Evolutionary conservation across 768 basidiomycete genomes (phyloP), one percentile per base, ranked within the genome.

Genomic region (Kwoniella bestiolae): DNA sequence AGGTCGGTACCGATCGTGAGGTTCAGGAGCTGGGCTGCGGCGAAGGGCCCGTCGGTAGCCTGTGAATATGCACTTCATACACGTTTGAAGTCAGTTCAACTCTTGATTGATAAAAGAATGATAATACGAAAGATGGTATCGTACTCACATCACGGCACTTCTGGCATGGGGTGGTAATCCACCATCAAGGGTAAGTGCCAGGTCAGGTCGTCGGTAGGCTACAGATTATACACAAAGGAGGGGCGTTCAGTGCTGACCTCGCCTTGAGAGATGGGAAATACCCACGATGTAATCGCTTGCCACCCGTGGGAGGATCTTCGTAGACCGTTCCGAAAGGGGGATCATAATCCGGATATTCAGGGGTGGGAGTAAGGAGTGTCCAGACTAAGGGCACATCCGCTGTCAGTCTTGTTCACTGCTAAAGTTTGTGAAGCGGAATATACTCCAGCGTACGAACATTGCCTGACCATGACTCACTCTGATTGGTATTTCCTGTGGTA

Each of bases 401-500:
- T 9, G 18, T 18, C 35, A 21, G 11, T 11, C 14, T 23, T n/a
- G n/a, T n/a, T n/a, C n/a, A n/a, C n/a, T n/a, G n/a, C 0, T 3
- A 18, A 18, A 6, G 14, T 18, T 7, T 4, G 11, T 18, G 25
- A 52, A 3, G 29, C 14, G 29, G 2, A 1, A 32, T 8, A 29
- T n/a, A 29, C 11, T 41, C 12, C 29, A 29, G 14, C 18, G 1
- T n/a, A 5, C 3, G 35, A 31, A n/a, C 26, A 72, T 4, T 41
- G 3, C 12, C 38, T 41, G 38, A 41, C 18, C 12, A 18, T 0
- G 38, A 41, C 70, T 35, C 41, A 74, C 72, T 56, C 52, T 81
- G 80, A 57, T 81, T 78, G 65, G 72, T 78, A 67, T 75, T 78
- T 29, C 69, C 67, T 18, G 75, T 71, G 5, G 73, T 73, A 60